Evolutionary conservation across 2,329 filamentous ascomycete genomes (phyloP).

Genomic region (Pseudogymnoascus sp.): DNA sequence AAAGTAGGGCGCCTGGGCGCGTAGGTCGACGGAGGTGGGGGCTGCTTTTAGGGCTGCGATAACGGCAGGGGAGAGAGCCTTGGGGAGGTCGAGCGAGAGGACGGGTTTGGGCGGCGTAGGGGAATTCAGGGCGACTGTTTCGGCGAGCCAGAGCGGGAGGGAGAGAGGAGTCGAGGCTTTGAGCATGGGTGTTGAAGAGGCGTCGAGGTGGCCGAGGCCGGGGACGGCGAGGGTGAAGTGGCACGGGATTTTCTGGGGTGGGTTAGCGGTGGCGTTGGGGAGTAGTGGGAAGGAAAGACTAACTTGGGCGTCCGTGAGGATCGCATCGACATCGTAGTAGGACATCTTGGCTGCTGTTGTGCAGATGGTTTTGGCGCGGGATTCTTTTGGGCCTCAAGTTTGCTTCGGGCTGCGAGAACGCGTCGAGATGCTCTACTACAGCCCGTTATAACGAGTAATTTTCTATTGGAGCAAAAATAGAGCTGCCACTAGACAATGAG

Average conservation of each 20-base stretch:
- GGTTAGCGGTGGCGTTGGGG: constrained; percentile 5
- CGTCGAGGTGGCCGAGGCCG: constrained; percentile 80
- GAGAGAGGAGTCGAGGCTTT: constrained; percentile 72
- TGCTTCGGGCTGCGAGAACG: background rate
- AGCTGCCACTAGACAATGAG: background rate
- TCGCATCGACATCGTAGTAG: constrained; percentile 79
- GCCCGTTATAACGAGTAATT: background rate
- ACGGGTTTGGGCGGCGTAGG: constrained; percentile 43
- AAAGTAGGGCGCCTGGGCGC: constrained; percentile 77
- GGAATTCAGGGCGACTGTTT: constrained; percentile 74
- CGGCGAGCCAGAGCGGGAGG: constrained; percentile 87
- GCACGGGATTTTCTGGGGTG: constrained; percentile 76
- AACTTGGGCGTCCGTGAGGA: constrained; percentile 77
- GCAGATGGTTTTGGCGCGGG: background rate
- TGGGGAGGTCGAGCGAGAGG: constrained; percentile 72
- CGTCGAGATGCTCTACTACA: background rate
- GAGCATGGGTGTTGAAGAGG: constrained; percentile 61
- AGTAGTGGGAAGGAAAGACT: background rate
- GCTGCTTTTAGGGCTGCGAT: constrained; percentile 87
- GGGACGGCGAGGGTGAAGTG: constrained; percentile 88
- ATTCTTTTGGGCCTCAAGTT: background rate
- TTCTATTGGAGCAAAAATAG: background rate
- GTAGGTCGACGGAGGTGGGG: constrained; percentile 72
- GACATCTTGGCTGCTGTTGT: constrained; percentile 41
- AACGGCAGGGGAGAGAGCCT: constrained; percentile 68